Percentiles rank a stretch among this genome's conserved stretches.
Evolutionary conservation across 306 rosid genomes (phyloP).

Genomic region (Vigna hirtella): DNA sequence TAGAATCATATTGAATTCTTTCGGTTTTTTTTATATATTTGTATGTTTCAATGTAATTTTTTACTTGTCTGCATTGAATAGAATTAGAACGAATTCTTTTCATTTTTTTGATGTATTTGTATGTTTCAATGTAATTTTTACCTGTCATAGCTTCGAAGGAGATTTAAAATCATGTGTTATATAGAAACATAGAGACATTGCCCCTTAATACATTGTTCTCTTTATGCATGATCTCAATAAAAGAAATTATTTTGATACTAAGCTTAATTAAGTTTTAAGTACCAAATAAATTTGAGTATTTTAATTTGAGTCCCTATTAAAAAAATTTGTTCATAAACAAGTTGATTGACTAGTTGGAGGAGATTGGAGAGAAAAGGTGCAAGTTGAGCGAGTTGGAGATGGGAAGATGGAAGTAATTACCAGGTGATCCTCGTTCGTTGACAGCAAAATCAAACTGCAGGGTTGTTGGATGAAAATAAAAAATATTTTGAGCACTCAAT

Average conservation of each 20-base stretch:
- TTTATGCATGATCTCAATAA: neutral
- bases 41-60: neutral
- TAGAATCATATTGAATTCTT: neutral
- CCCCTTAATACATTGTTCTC: neutral
- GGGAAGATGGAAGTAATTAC: too few species aligned
- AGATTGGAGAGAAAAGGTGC: too few species aligned
- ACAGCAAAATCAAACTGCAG: too few species aligned
- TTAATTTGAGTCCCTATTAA: too few species aligned
- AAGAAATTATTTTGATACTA: neutral
- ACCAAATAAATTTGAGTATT: too few species aligned
- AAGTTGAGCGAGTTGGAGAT: too few species aligned
- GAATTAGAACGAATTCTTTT: neutral
- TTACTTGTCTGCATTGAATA: neutral
- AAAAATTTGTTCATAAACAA: too few species aligned
- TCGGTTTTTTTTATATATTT: neutral
- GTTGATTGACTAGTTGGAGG: too few species aligned
- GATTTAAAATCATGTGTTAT: neutral
- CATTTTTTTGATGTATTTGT: neutral
- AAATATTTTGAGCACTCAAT: too few species aligned
- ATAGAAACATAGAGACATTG: neutral
- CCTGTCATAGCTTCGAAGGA: neutral
- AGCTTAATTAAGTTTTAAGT: neutral
- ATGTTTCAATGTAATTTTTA: neutral
- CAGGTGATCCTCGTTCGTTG: too few species aligned
- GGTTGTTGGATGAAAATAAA: too few species aligned